Evolutionary conservation across 164 flowering plant genomes (phyloP), one percentile per base, ranked within the genome.

Genomic region (Houttuynia cordata): DNA sequence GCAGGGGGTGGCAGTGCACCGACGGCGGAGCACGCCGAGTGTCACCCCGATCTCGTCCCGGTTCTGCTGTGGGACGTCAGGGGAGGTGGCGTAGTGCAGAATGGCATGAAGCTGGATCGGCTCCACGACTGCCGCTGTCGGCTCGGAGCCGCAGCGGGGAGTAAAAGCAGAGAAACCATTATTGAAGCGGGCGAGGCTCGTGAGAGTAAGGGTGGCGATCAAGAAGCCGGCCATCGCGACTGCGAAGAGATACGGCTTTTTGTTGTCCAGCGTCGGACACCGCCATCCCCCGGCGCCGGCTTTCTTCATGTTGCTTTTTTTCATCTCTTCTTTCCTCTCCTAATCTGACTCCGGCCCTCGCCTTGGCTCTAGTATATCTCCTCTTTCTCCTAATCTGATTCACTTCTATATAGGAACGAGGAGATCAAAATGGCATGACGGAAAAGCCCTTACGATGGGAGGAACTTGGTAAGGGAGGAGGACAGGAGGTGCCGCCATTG

Each of bases 1-100:
- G 53, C 79, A 76, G 5, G 78, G 73, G 0, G 15, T 22, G 40
- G 8, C 18, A 13, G 59, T 64, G 0, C 68, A 39, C 10, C 62
- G 42, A 5, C 64, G 51, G n/a, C 24, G 47, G 21, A 78, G 79
- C 10, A 78, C 74, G 34, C 61, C 65, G 60, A 66, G 62, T 7
- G 75, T 62, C 24, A 71, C 63, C 4, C 47, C 20, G 69, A 76
- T 66, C 57, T 76, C 80, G 15, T 15, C 54, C 20, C 19, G 22
- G 0, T 65, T 52, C 61, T 73, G 77, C 23, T 74, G 77, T 5
- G 76, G 76, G 19, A 61, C 61, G 7, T 62, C 45, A 23, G 17
- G 39, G 1, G 75, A 62, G 0, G 76, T 73, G n/a, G 77, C 77
- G 61, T 76, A 76, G 62, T 76, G 77, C 50, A 76, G 69, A 25